Percentiles rank a stretch among this genome's conserved stretches.
Evolutionary conservation across 2,329 filamentous ascomycete species (phyloP).

Genomic region (Triangularia setosa): DNA sequence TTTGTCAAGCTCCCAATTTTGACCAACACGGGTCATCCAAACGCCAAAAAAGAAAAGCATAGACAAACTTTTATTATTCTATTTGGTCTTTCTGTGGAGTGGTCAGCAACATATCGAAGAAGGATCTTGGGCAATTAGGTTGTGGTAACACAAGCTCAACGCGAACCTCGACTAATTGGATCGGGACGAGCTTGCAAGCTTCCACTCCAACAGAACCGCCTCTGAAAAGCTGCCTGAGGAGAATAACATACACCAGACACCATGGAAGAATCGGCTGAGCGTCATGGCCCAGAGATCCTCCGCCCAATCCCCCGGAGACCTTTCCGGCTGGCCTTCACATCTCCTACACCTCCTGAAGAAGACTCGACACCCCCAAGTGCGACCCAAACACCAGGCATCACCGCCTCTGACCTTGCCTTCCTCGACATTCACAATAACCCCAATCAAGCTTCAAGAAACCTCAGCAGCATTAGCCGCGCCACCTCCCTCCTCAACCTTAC

Average conservation of each 20-base stretch:
- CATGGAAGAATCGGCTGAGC: background rate
- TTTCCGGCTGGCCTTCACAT: slow-evolving; percentile 57
- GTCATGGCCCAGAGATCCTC: slow-evolving; percentile 47
- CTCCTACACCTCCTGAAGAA: slow-evolving; percentile 42
- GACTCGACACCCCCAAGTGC: slow-evolving; percentile 34
- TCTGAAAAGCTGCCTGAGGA: background rate
- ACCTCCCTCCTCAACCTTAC: slow-evolving; percentile 83
- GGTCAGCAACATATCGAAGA: background rate
- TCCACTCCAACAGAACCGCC: background rate
- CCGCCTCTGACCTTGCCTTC: slow-evolving; percentile 43
- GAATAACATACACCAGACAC: background rate
- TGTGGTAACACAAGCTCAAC: background rate
- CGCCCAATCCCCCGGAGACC: slow-evolving; percentile 69
- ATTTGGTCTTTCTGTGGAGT: background rate
- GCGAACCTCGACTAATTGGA: background rate
- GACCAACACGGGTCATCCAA: background rate
- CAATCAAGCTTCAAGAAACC: slow-evolving; percentile 10
- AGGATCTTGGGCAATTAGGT: background rate
- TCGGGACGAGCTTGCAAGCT: background rate
- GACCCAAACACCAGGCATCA: slow-evolving; percentile 36
- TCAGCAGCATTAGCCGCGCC: slow-evolving; percentile 54
- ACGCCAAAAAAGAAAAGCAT: background rate
- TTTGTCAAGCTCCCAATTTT: background rate
- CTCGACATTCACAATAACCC: slow-evolving; percentile 32
- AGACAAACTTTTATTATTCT: background rate